Percentiles rank a stretch among this genome's conserved stretches.
Evolutionary conservation across 208 protist genomes (phyloP).

Genomic region (Crithidia mellificae): DNA sequence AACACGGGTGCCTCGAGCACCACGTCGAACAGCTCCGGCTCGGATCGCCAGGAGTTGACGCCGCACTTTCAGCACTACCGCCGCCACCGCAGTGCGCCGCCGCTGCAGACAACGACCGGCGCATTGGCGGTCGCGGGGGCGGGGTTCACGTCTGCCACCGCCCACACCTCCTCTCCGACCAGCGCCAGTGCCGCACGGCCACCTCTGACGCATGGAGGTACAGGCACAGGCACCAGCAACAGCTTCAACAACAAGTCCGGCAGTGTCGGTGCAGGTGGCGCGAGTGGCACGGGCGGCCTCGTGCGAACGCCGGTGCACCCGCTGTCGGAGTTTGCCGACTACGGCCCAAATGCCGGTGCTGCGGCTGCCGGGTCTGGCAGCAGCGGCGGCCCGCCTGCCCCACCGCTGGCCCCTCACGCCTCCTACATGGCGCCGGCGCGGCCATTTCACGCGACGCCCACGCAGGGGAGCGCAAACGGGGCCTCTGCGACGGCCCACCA

Average conservation of each 20-base stretch:
- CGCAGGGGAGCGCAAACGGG: no score
- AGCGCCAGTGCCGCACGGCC: no score
- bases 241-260: no score
- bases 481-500: no score
- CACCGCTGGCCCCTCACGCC: no score
- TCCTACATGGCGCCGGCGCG: no score
- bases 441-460: no score
- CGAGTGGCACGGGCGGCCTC: neutral
- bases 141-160: no score
- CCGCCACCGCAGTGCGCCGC: neutral
- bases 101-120: neutral
- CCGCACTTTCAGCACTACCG: neutral
- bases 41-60: neutral
- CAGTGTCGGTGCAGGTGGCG: neutral
- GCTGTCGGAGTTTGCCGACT: neutral
- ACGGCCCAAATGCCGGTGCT: neutral
- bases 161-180: no score
- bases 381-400: neutral
- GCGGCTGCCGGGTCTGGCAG: neutral
- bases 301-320: neutral
- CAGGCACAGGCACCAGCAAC: no score
- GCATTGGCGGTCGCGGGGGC: neutral
- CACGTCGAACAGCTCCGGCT: slow-evolving; percentile 8
- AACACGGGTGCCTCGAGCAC: neutral
- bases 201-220: no score